Evolutionary conservation across 495 filamentous ascomycete genomes (phyloP).

Genomic region (Podospora anserina): DNA sequence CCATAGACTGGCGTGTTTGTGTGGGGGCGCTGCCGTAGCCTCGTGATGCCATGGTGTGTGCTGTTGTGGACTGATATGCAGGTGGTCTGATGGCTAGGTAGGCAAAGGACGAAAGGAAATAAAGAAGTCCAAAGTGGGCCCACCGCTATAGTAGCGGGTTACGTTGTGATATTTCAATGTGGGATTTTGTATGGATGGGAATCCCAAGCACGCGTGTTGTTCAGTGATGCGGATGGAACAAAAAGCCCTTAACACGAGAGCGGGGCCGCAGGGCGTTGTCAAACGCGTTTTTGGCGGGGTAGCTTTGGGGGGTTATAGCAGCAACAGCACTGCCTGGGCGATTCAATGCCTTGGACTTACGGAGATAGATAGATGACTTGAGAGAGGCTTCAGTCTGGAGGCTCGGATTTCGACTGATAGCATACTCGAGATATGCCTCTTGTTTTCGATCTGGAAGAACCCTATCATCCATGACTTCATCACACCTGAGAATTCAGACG

Average conservation of each 20-base stretch:
- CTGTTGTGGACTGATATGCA: neutral
- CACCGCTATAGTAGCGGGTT: neutral
- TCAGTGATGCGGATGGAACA: neutral
- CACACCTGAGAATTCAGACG: too few relatives aligned
- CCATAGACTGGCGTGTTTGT: slow-evolving; percentile 35
- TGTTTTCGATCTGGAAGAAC: too few relatives aligned
- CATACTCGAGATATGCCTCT: too few relatives aligned
- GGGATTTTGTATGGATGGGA: neutral
- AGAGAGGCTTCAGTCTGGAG: too few relatives aligned
- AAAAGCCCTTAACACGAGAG: slow-evolving; percentile 2
- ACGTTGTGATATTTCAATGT: neutral
- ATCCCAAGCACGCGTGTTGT: neutral
- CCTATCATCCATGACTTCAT: too few relatives aligned
- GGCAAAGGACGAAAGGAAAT: neutral
- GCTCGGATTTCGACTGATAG: too few relatives aligned
- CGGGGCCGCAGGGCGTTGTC: neutral
- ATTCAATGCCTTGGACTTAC: neutral
- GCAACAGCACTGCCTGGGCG: neutral
- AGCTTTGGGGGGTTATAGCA: neutral
- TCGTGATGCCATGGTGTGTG: slow-evolving; percentile 25
- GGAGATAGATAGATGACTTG: too few relatives aligned
- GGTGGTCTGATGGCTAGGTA: neutral
- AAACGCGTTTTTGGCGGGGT: neutral
- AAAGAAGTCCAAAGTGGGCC: neutral
- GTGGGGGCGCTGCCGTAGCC: slow-evolving; percentile 24